A percentile compares a stretch with the other conserved stretches of the same genome.
These are phyloP conservation scores for Linnemannia hyalina DNA, from an alignment of 192 early-diverging fungal species.

Conservation along the genomic window DNA sequence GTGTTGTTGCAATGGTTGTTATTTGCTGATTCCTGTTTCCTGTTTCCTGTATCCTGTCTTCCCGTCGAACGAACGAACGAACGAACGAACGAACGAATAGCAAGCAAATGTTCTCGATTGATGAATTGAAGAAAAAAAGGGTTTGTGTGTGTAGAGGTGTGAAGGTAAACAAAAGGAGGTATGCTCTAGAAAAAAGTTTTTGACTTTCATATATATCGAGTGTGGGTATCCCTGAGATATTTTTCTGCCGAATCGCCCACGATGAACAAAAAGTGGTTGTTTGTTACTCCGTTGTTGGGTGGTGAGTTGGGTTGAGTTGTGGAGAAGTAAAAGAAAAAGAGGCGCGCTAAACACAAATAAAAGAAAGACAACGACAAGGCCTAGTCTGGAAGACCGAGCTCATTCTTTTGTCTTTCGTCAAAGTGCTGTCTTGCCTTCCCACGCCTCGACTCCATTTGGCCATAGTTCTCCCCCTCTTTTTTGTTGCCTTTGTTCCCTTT, in stretches of 20 bases:
- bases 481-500: not conserved
- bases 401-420: not conserved
- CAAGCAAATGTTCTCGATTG: not conserved
- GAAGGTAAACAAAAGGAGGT: not conserved
- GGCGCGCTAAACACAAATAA: not conserved
- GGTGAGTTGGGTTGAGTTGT: not conserved
- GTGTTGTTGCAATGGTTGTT: not conserved
- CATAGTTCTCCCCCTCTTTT: not conserved
- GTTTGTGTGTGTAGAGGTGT: not conserved
- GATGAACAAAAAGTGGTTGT: not conserved
- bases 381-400: not conserved
- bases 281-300: slow-evolving; percentile 3
- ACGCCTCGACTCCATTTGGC: not conserved
- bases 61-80: not conserved
- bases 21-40: not conserved
- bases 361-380: not conserved
- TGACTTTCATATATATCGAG: not conserved
- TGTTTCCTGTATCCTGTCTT: not conserved
- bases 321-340: not conserved
- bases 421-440: not conserved
- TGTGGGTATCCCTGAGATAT: not conserved
- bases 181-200: not conserved
- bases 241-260: slow-evolving; percentile 1
- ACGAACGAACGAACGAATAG: not conserved
- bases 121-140: not conserved